Percentiles rank a stretch among this genome's conserved stretches.
Evolutionary conservation across 805 yeast genomes (phyloP).

Genomic region (Candida tallmaniae): DNA sequence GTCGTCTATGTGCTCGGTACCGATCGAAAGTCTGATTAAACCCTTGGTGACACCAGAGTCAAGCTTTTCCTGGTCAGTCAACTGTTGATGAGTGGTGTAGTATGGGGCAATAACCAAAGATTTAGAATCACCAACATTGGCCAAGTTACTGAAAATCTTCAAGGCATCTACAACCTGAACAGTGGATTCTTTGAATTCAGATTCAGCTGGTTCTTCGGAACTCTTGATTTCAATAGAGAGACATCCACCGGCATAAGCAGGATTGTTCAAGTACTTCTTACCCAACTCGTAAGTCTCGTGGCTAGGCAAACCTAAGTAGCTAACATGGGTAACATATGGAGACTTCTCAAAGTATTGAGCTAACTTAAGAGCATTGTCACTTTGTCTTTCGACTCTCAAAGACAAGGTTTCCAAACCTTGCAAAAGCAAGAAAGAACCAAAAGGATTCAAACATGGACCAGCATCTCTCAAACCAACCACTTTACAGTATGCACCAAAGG

Average conservation of each 20-base stretch:
- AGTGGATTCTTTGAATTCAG: slow-evolving; percentile 61
- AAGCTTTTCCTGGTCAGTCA: slow-evolving; percentile 71
- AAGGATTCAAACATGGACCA: slow-evolving; percentile 87
- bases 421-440: slow-evolving; percentile 76
- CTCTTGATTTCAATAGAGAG: slow-evolving; percentile 82
- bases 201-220: slow-evolving; percentile 31
- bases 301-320: slow-evolving; percentile 83
- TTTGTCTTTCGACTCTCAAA: slow-evolving; percentile 90
- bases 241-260: slow-evolving; percentile 75
- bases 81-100: slow-evolving; percentile 93
- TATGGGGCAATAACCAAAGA: slow-evolving; percentile 94
- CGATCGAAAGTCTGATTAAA: slow-evolving; percentile 83
- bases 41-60: slow-evolving; percentile 88
- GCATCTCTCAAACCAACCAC: slow-evolving; percentile 85
- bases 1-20: slow-evolving; percentile 80
- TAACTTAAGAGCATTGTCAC: slow-evolving; percentile 71
- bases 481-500: slow-evolving; percentile 77
- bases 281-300: slow-evolving; percentile 78
- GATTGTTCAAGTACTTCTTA: slow-evolving; percentile 64
- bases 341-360: slow-evolving; percentile 73
- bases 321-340: slow-evolving; percentile 80
- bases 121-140: slow-evolving; percentile 96
- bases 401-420: slow-evolving; percentile 96
- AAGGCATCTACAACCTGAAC: slow-evolving; percentile 80
- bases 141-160: slow-evolving; percentile 85